phyloP scores from a whole-genome alignment of 441 rosid genomes.

The Heliophila coronopifolia region DNA sequence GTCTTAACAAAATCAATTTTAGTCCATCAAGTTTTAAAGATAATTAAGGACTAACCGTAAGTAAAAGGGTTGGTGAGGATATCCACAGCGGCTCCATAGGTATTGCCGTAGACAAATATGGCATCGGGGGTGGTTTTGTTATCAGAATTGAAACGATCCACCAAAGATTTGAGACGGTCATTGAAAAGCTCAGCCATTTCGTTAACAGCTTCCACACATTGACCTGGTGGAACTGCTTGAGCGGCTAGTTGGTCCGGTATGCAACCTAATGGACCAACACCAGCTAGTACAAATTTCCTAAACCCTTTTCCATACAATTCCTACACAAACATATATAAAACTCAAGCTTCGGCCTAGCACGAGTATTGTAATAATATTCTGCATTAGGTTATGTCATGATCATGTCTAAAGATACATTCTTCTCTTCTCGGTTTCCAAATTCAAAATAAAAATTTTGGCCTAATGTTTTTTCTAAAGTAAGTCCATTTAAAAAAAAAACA shows the following conservation, averaged over 20 bases:
- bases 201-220: too few relatives aligned
- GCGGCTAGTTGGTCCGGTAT: constrained; percentile 84
- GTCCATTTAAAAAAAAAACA: too few relatives aligned
- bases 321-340: constrained; percentile 20
- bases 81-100: constrained; percentile 35
- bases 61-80: constrained; percentile 31
- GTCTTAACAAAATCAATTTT: too few relatives aligned
- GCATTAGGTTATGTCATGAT: too few relatives aligned
- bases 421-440: too few relatives aligned
- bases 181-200: too few relatives aligned
- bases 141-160: constrained; percentile 36
- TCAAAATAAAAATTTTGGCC: too few relatives aligned
- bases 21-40: too few relatives aligned
- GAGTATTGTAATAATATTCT: not conserved
- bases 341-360: not conserved
- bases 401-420: too few relatives aligned
- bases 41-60: constrained; percentile 40
- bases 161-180: constrained; percentile 40
- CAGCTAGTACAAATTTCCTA: constrained; percentile 63
- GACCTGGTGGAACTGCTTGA: constrained; percentile 53
- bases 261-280: constrained; percentile 80
- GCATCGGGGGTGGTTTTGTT: constrained; percentile 16
- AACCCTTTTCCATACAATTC: constrained; percentile 55
- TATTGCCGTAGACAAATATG: constrained; percentile 43
- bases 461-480: too few relatives aligned